These are phyloP conservation scores for Arachis monticola DNA, from an alignment of 331 rosid species.

Conservation along the genomic window DNA sequence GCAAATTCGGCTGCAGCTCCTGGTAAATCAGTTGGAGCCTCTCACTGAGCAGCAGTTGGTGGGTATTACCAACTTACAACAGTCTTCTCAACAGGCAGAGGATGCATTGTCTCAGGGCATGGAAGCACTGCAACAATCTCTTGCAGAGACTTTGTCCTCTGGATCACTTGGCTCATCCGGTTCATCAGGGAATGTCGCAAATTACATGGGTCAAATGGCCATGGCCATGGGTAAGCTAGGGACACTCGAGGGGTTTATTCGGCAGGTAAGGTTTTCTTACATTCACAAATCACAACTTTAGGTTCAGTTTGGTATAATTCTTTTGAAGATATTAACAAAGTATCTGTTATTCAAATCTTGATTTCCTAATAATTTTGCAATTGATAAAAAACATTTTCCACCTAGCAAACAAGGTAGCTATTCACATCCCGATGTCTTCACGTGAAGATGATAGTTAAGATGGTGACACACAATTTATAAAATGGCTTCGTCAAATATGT, in stretches of 20 bases:
- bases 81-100: conserved; percentile 91
- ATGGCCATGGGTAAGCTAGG: conserved; percentile 98
- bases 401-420: not conserved
- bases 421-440: too few relatives aligned
- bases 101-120: conserved; percentile 95
- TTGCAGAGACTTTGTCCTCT: conserved; percentile 77
- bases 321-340: too few relatives aligned
- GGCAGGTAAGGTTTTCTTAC: conserved; percentile 62
- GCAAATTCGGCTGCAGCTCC: conserved; percentile 63
- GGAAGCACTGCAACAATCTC: conserved; percentile 97
- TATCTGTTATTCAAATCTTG: conserved; percentile 1
- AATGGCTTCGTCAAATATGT: too few relatives aligned
- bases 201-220: conserved; percentile 99
- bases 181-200: conserved; percentile 84
- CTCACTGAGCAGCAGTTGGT: conserved; percentile 86
- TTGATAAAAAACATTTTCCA: not conserved
- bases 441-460: too few relatives aligned
- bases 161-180: conserved; percentile 81
- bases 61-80: conserved; percentile 83
- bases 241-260: conserved; percentile 89
- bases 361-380: not conserved
- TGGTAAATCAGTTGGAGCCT: conserved; percentile 85
- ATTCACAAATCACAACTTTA: not conserved
- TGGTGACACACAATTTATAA: too few relatives aligned
- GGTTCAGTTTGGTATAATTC: not conserved